phyloP scores from a whole-genome alignment of 148 eudicot genomes.

The Dianthus caryophyllus region DNA sequence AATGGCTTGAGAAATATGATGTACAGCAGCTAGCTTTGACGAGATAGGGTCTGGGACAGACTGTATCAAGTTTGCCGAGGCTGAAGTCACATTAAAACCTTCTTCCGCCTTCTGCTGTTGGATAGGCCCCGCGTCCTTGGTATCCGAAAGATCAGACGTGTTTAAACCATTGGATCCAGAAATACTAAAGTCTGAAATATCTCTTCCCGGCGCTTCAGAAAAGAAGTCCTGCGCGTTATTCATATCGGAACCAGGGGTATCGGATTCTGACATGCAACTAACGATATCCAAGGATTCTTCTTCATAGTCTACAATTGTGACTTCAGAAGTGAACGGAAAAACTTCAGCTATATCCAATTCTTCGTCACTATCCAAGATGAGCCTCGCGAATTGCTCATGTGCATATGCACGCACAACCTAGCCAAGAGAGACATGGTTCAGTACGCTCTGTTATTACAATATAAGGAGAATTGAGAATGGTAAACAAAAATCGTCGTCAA shows the following conservation, averaged over 20 bases:
- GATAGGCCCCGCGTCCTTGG: conserved; percentile 19
- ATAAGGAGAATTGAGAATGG: neutral
- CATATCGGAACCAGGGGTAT: conserved; percentile 38
- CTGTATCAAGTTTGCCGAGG: conserved; percentile 38
- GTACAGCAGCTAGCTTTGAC: conserved; percentile 83
- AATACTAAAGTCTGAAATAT: conserved; percentile 22
- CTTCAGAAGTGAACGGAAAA: conserved; percentile 54
- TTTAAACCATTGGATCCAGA: conserved; percentile 31
- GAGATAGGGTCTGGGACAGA: conserved; percentile 59
- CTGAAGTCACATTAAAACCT: conserved; percentile 27
- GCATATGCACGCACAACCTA: conserved; percentile 96
- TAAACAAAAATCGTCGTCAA: neutral
- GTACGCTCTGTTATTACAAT: neutral
- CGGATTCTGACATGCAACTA: conserved; percentile 44
- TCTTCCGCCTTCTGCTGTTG: conserved; percentile 24
- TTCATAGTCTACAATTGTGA: conserved; percentile 51
- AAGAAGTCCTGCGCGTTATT: conserved; percentile 26
- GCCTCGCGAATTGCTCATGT: conserved; percentile 96
- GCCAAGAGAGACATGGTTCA: conserved; percentile 27
- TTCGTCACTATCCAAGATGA: conserved; percentile 66
- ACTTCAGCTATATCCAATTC: conserved; percentile 58
- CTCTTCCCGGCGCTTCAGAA: conserved; percentile 33
- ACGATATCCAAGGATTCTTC: conserved; percentile 75
- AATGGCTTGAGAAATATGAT: conserved; percentile 97
- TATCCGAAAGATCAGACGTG: conserved; percentile 30